Conservation (phyloP, 148 eudicot genomes). For the Cornus suecica region DNA sequence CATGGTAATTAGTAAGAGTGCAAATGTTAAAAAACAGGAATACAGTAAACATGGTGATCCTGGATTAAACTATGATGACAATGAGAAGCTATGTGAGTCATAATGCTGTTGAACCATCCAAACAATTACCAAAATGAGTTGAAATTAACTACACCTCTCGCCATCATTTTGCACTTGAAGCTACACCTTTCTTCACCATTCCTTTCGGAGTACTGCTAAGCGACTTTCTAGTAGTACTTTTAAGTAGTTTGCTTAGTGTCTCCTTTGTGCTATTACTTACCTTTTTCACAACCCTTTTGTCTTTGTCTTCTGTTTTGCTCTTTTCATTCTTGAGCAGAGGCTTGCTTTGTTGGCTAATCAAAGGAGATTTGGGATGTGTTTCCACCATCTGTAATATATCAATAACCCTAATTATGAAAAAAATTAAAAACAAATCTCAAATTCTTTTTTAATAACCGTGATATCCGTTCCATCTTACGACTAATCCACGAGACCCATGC, state of each 20-base stretch:
- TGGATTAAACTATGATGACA: no score
- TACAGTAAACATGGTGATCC: no score
- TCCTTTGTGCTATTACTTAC: conserved; percentile 5
- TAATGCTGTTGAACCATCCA: no score
- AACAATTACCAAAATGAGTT: no score
- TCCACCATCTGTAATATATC: background rate
- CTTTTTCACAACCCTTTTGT: background rate
- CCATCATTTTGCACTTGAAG: conserved; percentile 1
- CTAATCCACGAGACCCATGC: no score
- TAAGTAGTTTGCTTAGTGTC: background rate
- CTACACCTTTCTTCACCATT: background rate
- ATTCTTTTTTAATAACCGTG: no score
- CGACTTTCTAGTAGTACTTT: conserved; percentile 4
- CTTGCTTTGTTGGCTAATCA: conserved; percentile 8
- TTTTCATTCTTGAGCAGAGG: background rate
- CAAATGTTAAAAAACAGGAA: no score
- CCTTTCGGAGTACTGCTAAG: background rate
- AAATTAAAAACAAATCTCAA: no score
- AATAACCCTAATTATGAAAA: background rate
- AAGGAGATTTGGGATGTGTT: conserved; percentile 2
- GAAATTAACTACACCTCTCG: no score
- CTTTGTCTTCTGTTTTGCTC: background rate
- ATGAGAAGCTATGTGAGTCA: no score
- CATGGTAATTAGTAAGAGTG: no score
- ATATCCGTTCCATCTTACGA: no score